Evolutionary conservation across 1,284 basidiomycete genomes (phyloP), one percentile per base, ranked within the genome.

Genomic region (Heterobasidion irregulare): DNA sequence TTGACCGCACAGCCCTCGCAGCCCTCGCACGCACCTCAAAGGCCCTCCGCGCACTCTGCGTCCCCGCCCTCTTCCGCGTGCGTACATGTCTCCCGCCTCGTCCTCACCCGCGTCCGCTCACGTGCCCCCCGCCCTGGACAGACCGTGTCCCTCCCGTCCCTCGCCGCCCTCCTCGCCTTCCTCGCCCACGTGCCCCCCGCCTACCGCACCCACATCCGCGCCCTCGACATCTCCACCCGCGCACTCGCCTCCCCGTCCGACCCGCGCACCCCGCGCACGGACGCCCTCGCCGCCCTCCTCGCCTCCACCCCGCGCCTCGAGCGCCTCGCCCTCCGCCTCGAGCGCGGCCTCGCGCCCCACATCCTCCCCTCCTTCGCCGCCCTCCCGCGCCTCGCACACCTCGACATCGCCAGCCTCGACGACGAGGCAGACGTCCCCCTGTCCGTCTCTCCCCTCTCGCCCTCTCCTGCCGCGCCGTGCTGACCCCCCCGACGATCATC

Each of bases 41-140:
- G 12, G 66, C 70, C 55, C 74, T 76, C 32, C 84, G 83, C 64
- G 62, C 69, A 6, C 72, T 80, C 33, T 83, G 78, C 62, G 67
- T 87, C 26, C 81, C 86, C 4, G 66, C 76, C 8, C 68, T 79
- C 36, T 88, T 86, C 71, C 78, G 75, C 63, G 77, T 84, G 57
- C 19, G 73, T 71, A 18, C 57, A 18, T 41, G 47, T 34, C 26
- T 32, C 44, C 53, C 33, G 32, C 26, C 50, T 18, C 18, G 18
- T n/a, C 50, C 47, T 49, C 47, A 5, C 15, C 19, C 6, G 13
- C n/a, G 13, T n/a, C 12, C 15, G 12, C 19, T 26, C 19, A n/a
- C 12, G 5, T 9, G 6, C 15, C 15, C 15, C 47, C 12, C 8
- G 47, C 47, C 6, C 16, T 4, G n/a, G n/a, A 4, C 34, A 70